A percentile compares a stretch with the other conserved stretches of the same genome.
Conservation (phyloP, 1,139 yeast genomes). For the Candida sojae region DNA sequence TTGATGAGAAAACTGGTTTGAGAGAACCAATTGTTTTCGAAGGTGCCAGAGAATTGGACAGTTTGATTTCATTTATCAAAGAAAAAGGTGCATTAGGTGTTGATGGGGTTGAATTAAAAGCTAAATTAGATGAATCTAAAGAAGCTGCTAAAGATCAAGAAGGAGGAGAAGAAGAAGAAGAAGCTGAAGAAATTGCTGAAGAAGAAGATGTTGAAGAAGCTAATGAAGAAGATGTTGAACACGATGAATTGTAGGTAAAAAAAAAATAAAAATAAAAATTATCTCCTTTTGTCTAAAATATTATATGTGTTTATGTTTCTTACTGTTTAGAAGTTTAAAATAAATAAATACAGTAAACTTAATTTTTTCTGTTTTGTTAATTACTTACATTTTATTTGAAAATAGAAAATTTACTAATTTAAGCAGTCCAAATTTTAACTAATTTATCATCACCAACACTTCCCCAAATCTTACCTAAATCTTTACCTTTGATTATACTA, state of each 20-base stretch:
- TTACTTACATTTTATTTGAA: no score
- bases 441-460: constrained; percentile 83
- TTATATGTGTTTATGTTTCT: background rate
- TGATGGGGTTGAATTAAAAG: constrained; percentile 46
- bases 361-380: no score
- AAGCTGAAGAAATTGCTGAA: constrained; percentile 21
- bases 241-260: constrained; percentile 44
- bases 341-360: no score
- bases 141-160: constrained; percentile 27
- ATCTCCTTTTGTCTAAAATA: no score
- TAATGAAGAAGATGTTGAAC: constrained; percentile 28
- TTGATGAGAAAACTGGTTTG: constrained; percentile 53
- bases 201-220: constrained; percentile 20
- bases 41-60: constrained; percentile 75
- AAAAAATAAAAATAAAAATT: no score
- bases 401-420: background rate
- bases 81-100: constrained; percentile 60
- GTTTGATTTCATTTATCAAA: constrained; percentile 68
- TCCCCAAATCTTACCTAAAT: constrained; percentile 62
- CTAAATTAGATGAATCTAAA: constrained; percentile 32
- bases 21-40: constrained; percentile 68
- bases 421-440: constrained; percentile 64
- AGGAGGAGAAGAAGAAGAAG: constrained; percentile 24
- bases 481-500: constrained; percentile 16
- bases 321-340: no score